Evolutionary conservation across 2,329 filamentous ascomycete species (phyloP).

Genomic region (Neonectria sp.): DNA sequence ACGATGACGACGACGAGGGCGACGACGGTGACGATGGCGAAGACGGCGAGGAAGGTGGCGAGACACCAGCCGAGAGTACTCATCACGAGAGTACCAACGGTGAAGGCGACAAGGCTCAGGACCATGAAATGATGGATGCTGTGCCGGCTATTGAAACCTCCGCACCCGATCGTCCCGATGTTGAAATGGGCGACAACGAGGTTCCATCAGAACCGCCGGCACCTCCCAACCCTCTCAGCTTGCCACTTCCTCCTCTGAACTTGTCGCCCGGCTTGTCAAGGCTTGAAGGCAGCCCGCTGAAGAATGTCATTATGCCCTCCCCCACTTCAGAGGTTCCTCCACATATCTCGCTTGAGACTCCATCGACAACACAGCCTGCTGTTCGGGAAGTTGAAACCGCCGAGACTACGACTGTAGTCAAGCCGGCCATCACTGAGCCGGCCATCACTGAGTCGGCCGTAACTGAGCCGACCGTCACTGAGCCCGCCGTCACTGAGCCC

Average conservation of each 20-base stretch:
- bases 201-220: conserved; percentile 39
- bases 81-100: conserved; percentile 49
- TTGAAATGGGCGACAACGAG: conserved; percentile 47
- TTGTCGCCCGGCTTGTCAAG: conserved; percentile 51
- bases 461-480: too few species aligned
- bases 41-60: conserved; percentile 64
- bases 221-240: conserved; percentile 50
- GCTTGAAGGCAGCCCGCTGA: conserved; percentile 67
- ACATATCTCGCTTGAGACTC: conserved; percentile 25
- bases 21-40: conserved; percentile 64
- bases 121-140: conserved; percentile 57
- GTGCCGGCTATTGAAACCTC: conserved; percentile 47
- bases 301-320: conserved; percentile 65
- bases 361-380: conserved; percentile 16
- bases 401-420: neutral
- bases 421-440: neutral
- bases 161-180: conserved; percentile 34
- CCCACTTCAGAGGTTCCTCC: conserved; percentile 55
- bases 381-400: conserved; percentile 14
- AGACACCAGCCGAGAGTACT: conserved; percentile 51
- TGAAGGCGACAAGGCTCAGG: conserved; percentile 51
- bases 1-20: conserved; percentile 64
- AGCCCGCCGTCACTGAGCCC: conserved; percentile 8
- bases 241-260: conserved; percentile 49
- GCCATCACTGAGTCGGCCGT: neutral